phyloP scores from a whole-genome alignment of 495 filamentous ascomycete genomes.

The Cairneyella variabilis region DNA sequence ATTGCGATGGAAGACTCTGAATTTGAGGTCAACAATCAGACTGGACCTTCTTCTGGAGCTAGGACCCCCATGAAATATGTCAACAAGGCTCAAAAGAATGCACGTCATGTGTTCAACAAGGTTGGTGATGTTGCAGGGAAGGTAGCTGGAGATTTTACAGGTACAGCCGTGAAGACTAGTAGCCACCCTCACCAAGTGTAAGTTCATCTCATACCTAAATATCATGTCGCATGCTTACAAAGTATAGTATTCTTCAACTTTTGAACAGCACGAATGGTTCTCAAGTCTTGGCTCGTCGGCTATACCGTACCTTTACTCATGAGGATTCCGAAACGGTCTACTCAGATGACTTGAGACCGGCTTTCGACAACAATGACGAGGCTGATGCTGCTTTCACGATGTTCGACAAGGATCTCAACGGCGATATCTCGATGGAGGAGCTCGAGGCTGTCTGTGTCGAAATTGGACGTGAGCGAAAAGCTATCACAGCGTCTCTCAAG shows the following conservation, averaged over 20 bases:
- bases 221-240: slow-evolving; percentile 8
- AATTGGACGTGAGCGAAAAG: slow-evolving; percentile 91
- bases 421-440: slow-evolving; percentile 95
- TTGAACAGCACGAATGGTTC: slow-evolving; percentile 68
- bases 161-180: slow-evolving; percentile 66
- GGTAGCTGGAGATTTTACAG: slow-evolving; percentile 93
- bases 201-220: slow-evolving; percentile 10
- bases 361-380: slow-evolving; percentile 82
- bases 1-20: slow-evolving; percentile 70
- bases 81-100: slow-evolving; percentile 61
- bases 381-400: slow-evolving; percentile 88
- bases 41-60: slow-evolving; percentile 44
- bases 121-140: slow-evolving; percentile 87
- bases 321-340: slow-evolving; percentile 71
- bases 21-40: slow-evolving; percentile 52
- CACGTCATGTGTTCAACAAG: slow-evolving; percentile 67
- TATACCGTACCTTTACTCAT: slow-evolving; percentile 86
- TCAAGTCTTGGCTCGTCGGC: slow-evolving; percentile 81
- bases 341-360: slow-evolving; percentile 70
- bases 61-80: slow-evolving; percentile 71
- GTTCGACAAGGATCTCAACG: slow-evolving; percentile 97
- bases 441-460: slow-evolving; percentile 91
- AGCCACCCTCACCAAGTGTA: slow-evolving; percentile 79
- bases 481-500: slow-evolving; percentile 90
- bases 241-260: slow-evolving; percentile 57